Conservation (phyloP, 2,329 filamentous ascomycete genomes). For the Phaeosphaeria sp. region DNA sequence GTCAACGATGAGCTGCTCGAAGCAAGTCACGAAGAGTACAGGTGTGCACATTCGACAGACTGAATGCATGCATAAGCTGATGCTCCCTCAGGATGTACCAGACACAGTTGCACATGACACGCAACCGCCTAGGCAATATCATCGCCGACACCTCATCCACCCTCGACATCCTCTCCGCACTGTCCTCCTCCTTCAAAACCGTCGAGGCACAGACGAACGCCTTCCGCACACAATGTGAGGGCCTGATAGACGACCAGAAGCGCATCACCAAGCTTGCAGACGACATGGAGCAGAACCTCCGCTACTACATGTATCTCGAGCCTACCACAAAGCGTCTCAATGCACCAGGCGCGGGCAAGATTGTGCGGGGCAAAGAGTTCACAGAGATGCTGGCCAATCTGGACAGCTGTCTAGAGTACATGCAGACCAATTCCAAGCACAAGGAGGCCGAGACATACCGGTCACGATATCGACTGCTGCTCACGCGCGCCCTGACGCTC, state of each 20-base stretch:
- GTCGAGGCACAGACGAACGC: slow-evolving; percentile 92
- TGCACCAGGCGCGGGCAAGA: slow-evolving; percentile 83
- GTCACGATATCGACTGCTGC: slow-evolving; percentile 82
- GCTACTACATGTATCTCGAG: slow-evolving; percentile 94
- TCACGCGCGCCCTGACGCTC: slow-evolving; percentile 72
- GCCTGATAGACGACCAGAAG: slow-evolving; percentile 81
- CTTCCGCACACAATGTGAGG: slow-evolving; percentile 91
- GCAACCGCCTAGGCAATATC: slow-evolving; percentile 80
- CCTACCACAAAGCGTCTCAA: slow-evolving; percentile 89
- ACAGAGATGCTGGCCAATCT: slow-evolving; percentile 86
- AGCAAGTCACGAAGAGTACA: slow-evolving; percentile 84
- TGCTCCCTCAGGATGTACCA: slow-evolving; percentile 66
- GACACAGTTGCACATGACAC: slow-evolving; percentile 80
- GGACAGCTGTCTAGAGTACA: slow-evolving; percentile 91
- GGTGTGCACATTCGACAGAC: slow-evolving; percentile 32
- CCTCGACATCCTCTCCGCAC: slow-evolving; percentile 74
- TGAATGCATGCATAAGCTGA: background rate
- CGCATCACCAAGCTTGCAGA: slow-evolving; percentile 80
- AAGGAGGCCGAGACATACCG: slow-evolving; percentile 88
- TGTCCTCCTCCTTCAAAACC: slow-evolving; percentile 85
- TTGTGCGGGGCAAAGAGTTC: slow-evolving; percentile 85
- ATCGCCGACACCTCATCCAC: slow-evolving; percentile 79
- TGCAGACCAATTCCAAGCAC: slow-evolving; percentile 84
- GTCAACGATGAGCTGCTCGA: slow-evolving; percentile 74
- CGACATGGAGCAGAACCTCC: slow-evolving; percentile 85